Evolutionary conservation across 176 grass and related monocot genomes (phyloP), one percentile per base, ranked within the genome.

Genomic region (Paspalum notatum): DNA sequence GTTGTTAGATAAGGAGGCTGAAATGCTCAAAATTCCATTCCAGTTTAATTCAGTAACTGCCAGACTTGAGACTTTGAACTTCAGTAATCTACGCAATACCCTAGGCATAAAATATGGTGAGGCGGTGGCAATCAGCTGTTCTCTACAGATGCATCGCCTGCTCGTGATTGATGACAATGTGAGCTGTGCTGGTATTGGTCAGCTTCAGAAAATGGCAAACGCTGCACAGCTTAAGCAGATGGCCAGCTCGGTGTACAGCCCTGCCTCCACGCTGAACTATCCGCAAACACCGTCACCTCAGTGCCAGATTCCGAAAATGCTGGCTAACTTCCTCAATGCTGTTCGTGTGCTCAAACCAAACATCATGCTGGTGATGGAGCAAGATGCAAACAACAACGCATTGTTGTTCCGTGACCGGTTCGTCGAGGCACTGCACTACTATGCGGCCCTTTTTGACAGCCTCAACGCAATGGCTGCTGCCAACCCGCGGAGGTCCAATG

Each of bases 361-460:
- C 12, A 85, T 91, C 68, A 55, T 85, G 20, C 25, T 84, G 13
- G 47, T 88, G 6, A 81, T 88, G 59, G 90, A 91, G 74, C 82
- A 91, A 54, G 86, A 88, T 16, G 90, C 90, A 24, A 79, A 87
- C 74, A 82, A 88, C 78, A 88, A 85, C 0, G 67, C 82, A 52
- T 48, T 74, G 4, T 38, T 67, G 77, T 88, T 91, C 60, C 50
- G 16, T 8, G 85, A 84, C 24, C 58, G 72, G 60, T 87, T 91
- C 49, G 4, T 27, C 4, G 78, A 88, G 78, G 79, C 68, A 18
- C 38, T 85, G 7, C 21, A 62, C 45, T 88, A 85, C 22, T 91
- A 88, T 22, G 83, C 82, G 5, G 72, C 82, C 8, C 69, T 91
- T 45, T 91, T 88, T 8, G 86, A 91, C 55, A 83, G 78, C 45